A percentile compares a stretch with the other conserved stretches of the same genome.
phyloP scores from a whole-genome alignment of 257 asterid genomes.

The Jacaranda mimosifolia region DNA sequence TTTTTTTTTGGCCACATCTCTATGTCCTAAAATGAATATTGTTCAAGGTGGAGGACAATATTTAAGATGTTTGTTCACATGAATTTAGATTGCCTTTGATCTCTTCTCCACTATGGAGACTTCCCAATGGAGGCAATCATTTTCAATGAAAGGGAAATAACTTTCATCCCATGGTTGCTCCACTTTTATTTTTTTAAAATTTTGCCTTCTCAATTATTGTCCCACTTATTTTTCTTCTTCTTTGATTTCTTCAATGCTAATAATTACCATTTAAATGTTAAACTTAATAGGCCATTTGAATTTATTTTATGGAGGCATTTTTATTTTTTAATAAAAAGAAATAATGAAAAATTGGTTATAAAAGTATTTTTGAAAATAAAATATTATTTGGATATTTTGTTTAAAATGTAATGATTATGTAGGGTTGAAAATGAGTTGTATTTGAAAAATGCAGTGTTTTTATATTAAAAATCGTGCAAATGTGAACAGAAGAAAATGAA shows the following conservation, averaged over 20 bases:
- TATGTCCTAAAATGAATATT: conserved; percentile 2
- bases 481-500: too few relatives aligned
- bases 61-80: conserved; percentile 1
- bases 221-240: conserved; percentile 38
- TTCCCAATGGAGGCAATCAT: conserved; percentile 45
- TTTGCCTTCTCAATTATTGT: conserved; percentile 39
- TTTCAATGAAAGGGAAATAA: conserved; percentile 47
- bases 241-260: conserved; percentile 24
- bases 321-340: too few relatives aligned
- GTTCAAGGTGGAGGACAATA: background rate
- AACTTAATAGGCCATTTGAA: too few relatives aligned
- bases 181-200: conserved; percentile 38
- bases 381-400: too few relatives aligned
- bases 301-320: too few relatives aligned
- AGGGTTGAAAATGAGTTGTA: too few relatives aligned
- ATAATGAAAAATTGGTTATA: too few relatives aligned
- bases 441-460: too few relatives aligned
- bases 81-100: conserved; percentile 32
- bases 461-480: too few relatives aligned
- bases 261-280: conserved; percentile 19
- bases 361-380: too few relatives aligned
- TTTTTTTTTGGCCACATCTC: too few relatives aligned
- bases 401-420: too few relatives aligned
- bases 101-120: conserved; percentile 45
- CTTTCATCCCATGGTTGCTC: conserved; percentile 42